phyloP scores from a whole-genome alignment of 179 eudicot species.

The Camellia oleifera region DNA sequence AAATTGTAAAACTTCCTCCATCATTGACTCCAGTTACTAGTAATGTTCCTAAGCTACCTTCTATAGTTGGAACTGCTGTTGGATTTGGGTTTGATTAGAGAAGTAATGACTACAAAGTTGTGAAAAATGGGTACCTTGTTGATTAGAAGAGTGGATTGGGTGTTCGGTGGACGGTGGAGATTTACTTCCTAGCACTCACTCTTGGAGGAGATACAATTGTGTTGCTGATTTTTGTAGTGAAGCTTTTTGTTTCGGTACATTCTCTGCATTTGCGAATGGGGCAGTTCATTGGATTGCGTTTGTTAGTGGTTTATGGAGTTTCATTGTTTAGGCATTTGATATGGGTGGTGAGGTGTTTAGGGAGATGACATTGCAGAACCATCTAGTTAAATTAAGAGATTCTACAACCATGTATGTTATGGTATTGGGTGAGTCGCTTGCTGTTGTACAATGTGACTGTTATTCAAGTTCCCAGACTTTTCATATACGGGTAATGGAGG shows the following conservation, averaged over 20 bases:
- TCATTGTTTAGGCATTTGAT: conserved; percentile 16
- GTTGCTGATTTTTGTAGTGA: conserved; percentile 18
- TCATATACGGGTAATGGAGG: too few species aligned
- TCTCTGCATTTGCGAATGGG: conserved; percentile 17
- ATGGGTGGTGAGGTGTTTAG: conserved; percentile 26
- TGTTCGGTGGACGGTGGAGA: conserved; percentile 6
- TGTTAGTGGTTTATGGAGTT: conserved; percentile 1
- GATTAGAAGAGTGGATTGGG: neutral
- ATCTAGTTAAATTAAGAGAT: neutral
- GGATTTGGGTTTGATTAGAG: too few species aligned
- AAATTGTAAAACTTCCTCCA: neutral
- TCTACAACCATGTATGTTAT: too few species aligned
- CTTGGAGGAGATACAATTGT: neutral
- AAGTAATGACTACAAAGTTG: too few species aligned
- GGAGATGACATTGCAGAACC: conserved; percentile 21
- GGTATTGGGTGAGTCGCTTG: too few species aligned
- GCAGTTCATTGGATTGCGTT: neutral
- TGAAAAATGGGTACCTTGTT: too few species aligned
- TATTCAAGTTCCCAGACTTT: too few species aligned
- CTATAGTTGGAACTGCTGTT: too few species aligned
- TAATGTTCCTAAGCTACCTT: neutral
- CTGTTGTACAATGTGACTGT: too few species aligned
- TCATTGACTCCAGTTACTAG: neutral
- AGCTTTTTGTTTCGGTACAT: conserved; percentile 21
- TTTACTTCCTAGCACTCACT: neutral